Conservation (phyloP, 2,329 filamentous ascomycete species). For the Didymella glomerata region DNA sequence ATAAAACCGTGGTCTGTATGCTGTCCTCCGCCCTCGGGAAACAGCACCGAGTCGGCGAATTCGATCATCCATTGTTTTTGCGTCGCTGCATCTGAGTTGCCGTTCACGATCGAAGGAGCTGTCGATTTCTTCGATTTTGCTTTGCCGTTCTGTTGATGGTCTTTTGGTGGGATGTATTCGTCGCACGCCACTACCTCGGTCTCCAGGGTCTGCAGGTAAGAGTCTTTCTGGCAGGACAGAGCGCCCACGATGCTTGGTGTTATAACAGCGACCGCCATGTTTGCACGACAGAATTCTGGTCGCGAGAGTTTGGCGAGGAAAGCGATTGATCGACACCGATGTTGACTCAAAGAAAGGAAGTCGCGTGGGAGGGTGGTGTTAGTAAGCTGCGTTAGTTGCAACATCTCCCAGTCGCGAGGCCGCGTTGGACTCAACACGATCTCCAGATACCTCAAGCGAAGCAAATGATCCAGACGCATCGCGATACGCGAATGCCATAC, state of each 20-base stretch:
- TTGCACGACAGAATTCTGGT: neutral
- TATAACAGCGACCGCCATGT: constrained; percentile 31
- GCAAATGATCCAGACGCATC: neutral
- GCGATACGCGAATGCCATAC: constrained; percentile 3
- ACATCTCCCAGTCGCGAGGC: neutral
- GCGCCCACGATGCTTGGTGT: constrained; percentile 42
- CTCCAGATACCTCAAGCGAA: constrained; percentile 1
- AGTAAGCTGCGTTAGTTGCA: constrained; percentile 24
- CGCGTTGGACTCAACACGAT: constrained; percentile 5
- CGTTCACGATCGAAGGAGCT: constrained; percentile 31
- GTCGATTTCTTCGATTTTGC: constrained; percentile 40
- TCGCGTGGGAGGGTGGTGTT: constrained; percentile 23
- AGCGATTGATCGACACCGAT: neutral
- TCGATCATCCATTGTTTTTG: constrained; percentile 42
- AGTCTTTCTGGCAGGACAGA: constrained; percentile 44
- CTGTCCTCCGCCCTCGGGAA: constrained; percentile 47
- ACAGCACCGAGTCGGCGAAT: constrained; percentile 45
- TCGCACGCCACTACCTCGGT: constrained; percentile 45
- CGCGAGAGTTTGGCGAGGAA: constrained; percentile 18
- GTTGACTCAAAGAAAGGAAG: constrained; percentile 21
- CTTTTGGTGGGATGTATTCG: constrained; percentile 37
- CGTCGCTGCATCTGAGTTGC: constrained; percentile 17
- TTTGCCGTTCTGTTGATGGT: constrained; percentile 30
- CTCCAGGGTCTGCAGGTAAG: constrained; percentile 42
- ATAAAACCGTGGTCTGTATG: constrained; percentile 44